These are phyloP conservation scores for Zygoascus ofunaensis DNA, from an alignment of 805 yeast genomes.

Conservation along the genomic window DNA sequence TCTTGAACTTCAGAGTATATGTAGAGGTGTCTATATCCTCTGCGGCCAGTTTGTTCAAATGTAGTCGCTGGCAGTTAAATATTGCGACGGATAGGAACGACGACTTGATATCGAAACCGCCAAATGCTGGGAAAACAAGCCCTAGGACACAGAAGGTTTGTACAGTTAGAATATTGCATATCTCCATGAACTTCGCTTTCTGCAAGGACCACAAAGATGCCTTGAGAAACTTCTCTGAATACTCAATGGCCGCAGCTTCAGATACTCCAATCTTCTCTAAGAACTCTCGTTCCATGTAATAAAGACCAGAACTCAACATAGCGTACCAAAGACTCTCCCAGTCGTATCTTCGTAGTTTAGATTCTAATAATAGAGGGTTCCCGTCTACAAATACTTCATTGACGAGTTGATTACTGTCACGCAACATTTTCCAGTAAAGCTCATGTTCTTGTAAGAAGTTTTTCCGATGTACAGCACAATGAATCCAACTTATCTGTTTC, in stretches of 20 bases:
- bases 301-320: neutral
- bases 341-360: neutral
- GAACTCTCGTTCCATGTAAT: neutral
- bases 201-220: neutral
- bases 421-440: neutral
- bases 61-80: neutral
- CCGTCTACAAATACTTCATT: neutral
- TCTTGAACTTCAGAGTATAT: neutral
- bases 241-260: neutral
- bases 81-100: neutral
- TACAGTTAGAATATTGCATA: neutral
- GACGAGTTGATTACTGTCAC: neutral
- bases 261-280: neutral
- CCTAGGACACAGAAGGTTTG: neutral
- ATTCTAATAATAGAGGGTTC: neutral
- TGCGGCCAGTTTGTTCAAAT: neutral
- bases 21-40: neutral
- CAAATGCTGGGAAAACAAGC: neutral
- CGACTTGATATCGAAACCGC: neutral
- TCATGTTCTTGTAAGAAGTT: neutral
- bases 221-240: neutral
- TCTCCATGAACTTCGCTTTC: neutral
- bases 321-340: neutral
- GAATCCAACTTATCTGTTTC: neutral
- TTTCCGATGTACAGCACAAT: neutral